These are phyloP conservation scores for Aspergillus bridgeri DNA, from an alignment of 495 filamentous ascomycete genomes.

Conservation along the genomic window DNA sequence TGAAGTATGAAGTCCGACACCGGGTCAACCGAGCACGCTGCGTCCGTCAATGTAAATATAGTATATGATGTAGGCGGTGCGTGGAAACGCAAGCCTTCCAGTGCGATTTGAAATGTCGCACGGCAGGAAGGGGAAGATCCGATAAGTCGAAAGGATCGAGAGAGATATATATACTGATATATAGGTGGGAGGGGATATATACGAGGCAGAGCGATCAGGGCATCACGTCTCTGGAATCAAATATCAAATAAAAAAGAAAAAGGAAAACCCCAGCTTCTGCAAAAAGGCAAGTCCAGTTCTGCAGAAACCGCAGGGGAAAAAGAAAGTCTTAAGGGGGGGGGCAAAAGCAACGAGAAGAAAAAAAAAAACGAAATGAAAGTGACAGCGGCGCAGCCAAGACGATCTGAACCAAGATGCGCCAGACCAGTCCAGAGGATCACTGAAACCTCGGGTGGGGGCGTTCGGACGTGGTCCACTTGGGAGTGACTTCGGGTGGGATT, in stretches of 20 bases:
- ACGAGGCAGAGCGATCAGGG: not conserved
- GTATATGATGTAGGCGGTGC: not conserved
- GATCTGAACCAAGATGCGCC: conserved; percentile 10
- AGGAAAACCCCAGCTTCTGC: not conserved
- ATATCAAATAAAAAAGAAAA: not conserved
- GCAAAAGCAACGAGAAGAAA: not conserved
- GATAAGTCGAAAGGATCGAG: not conserved
- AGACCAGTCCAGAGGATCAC: conserved; percentile 3
- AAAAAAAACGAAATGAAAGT: conserved; percentile 1
- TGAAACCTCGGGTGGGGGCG: conserved; percentile 12
- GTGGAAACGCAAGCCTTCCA: not conserved
- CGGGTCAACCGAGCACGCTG: conserved; percentile 8
- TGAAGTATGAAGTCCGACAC: not conserved
- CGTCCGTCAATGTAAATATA: not conserved
- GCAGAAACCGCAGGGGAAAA: too few relatives aligned
- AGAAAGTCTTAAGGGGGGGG: not conserved
- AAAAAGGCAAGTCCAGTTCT: too few relatives aligned
- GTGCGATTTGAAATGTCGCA: not conserved
- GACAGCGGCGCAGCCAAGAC: conserved; percentile 2
- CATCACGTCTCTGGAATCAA: not conserved
- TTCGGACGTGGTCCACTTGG: conserved; percentile 13
- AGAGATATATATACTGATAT: too few relatives aligned
- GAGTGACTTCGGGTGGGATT: too few relatives aligned
- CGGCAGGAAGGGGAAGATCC: not conserved
- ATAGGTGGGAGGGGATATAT: not conserved